These are phyloP conservation scores for Dictyostelium intermedium DNA, from an alignment of 78 protist genomes.

Conservation along the genomic window DNA sequence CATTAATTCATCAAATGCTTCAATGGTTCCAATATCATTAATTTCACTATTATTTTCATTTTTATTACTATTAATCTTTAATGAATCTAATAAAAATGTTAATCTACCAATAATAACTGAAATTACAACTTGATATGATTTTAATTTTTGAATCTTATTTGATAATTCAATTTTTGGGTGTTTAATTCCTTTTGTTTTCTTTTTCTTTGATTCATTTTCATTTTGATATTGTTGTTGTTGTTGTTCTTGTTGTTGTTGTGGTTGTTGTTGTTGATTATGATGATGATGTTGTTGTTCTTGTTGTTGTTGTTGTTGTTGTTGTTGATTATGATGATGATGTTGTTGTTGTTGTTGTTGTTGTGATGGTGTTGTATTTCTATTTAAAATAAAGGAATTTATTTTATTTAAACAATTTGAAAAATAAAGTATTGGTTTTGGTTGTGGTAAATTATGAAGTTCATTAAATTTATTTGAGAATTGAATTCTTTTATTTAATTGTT, in stretches of 20 bases:
- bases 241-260: not conserved
- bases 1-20: not conserved
- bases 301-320: not conserved
- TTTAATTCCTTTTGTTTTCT: not conserved
- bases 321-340: not conserved
- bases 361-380: not conserved
- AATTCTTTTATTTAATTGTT: not conserved
- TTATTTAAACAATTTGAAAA: not conserved
- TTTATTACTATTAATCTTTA: not conserved
- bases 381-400: not conserved
- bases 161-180: slow-evolving; percentile 50
- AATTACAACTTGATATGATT: not conserved
- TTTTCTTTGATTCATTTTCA: not conserved
- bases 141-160: not conserved
- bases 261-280: not conserved
- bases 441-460: slow-evolving; percentile 11
- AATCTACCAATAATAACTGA: slow-evolving; percentile 56
- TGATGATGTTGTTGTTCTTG: not conserved
- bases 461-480: not conserved
- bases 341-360: not conserved
- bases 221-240: not conserved
- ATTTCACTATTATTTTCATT: no score
- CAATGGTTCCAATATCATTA: not conserved
- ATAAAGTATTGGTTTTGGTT: not conserved
- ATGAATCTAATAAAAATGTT: not conserved